Conservation (phyloP, 2,329 filamentous ascomycete genomes). For the Sporothrix pallida region DNA sequence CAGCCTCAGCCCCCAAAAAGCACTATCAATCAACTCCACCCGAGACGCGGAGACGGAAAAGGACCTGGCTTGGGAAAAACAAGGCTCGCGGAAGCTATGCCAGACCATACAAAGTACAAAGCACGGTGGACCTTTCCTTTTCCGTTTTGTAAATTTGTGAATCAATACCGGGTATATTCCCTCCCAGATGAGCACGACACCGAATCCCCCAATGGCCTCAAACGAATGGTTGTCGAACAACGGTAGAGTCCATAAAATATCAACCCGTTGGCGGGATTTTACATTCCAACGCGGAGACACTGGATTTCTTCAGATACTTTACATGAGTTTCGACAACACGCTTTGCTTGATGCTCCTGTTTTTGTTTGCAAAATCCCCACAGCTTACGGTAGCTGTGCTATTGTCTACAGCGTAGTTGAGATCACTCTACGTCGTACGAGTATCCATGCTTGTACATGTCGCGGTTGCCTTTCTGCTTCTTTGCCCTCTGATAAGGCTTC, state of each 20-base stretch:
- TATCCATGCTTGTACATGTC: neutral
- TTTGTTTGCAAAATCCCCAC: no score
- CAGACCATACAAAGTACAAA: neutral
- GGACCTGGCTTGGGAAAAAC: neutral
- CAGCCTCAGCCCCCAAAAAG: neutral
- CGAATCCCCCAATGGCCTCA: neutral
- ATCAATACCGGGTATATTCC: neutral
- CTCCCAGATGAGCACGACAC: neutral
- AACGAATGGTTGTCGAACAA: no score
- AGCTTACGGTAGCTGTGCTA: neutral
- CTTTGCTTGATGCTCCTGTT: no score
- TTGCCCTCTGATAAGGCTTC: neutral
- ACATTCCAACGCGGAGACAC: no score
- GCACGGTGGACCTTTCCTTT: neutral
- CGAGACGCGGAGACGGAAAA: neutral
- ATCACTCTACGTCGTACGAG: neutral
- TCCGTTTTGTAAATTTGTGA: no score
- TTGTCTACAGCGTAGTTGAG: neutral
- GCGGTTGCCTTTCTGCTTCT: neutral
- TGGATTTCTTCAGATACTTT: no score
- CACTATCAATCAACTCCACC: neutral
- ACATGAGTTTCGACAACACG: no score
- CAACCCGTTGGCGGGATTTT: no score
- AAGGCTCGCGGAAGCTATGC: conserved; percentile 23
- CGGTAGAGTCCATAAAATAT: no score